These are phyloP conservation scores for Eremothecium cymbalariae DNA, from an alignment of 1,139 yeast species.

Conservation along the genomic window DNA sequence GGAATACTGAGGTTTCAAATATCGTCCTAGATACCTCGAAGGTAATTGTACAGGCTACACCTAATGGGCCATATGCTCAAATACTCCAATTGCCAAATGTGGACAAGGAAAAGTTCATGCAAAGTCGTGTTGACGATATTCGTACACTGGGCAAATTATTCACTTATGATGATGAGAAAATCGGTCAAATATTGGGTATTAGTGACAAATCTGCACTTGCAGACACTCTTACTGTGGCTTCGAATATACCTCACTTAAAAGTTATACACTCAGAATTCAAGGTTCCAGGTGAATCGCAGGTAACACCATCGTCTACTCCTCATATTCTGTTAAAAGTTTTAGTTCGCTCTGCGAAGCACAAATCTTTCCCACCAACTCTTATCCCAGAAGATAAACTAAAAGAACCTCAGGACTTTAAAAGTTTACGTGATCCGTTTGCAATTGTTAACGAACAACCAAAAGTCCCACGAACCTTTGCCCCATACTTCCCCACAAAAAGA, in stretches of 20 bases:
- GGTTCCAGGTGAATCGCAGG: slow-evolving; percentile 76
- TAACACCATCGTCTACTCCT: slow-evolving; percentile 68
- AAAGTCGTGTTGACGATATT: slow-evolving; percentile 38
- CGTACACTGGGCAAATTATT: slow-evolving; percentile 62
- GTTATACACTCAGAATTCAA: slow-evolving; percentile 64
- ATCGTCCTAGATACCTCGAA: slow-evolving; percentile 63
- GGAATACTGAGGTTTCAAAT: slow-evolving; percentile 57
- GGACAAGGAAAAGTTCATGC: slow-evolving; percentile 32
- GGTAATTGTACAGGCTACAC: slow-evolving; percentile 71
- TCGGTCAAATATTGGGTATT: slow-evolving; percentile 50
- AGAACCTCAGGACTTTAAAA: slow-evolving; percentile 52
- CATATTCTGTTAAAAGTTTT: slow-evolving; percentile 70
- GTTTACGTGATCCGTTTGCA: slow-evolving; percentile 62
- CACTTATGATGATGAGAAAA: slow-evolving; percentile 48
- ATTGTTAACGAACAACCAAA: slow-evolving; percentile 57
- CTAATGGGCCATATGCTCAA: slow-evolving; percentile 49
- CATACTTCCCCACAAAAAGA: slow-evolving; percentile 59
- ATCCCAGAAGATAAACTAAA: slow-evolving; percentile 35
- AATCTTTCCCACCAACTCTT: slow-evolving; percentile 29
- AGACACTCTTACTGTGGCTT: slow-evolving; percentile 51
- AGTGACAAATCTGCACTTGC: slow-evolving; percentile 40
- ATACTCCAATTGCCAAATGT: slow-evolving; percentile 77
- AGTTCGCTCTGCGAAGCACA: slow-evolving; percentile 62
- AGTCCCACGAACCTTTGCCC: slow-evolving; percentile 59
- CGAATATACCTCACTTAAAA: slow-evolving; percentile 60